Percentiles rank a stretch among this genome's conserved stretches.
phyloP scores from a whole-genome alignment of 1,139 yeast genomes.

The Nadsonia starkeyi-henricii region DNA sequence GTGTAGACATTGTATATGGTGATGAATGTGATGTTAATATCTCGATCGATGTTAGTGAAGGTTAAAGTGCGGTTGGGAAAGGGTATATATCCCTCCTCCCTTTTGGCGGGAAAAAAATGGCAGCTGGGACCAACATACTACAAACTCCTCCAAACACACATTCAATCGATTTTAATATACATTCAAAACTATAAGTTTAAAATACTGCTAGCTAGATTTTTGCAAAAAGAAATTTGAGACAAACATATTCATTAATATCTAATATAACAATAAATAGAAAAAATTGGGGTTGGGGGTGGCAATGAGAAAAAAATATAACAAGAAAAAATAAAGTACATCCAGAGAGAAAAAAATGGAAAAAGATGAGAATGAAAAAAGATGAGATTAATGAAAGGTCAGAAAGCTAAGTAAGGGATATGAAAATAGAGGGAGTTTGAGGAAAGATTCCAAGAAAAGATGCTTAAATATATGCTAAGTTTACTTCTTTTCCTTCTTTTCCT shows the following conservation, averaged over 20 bases:
- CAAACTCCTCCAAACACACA: too few species aligned
- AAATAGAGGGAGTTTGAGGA: background rate
- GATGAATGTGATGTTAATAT: too few species aligned
- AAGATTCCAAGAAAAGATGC: background rate
- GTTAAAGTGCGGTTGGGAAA: too few species aligned
- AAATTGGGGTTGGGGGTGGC: background rate
- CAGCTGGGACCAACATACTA: too few species aligned
- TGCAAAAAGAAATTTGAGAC: constrained; percentile 1
- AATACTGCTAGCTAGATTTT: too few species aligned
- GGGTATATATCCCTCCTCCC: too few species aligned
- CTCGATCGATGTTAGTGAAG: too few species aligned
- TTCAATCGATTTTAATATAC: too few species aligned
- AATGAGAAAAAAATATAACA: constrained; percentile 1
- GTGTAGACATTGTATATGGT: background rate
- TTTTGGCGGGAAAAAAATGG: too few species aligned
- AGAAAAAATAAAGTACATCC: background rate
- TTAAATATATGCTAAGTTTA: constrained; percentile 15
- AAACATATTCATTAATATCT: constrained; percentile 2
- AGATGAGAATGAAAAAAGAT: background rate
- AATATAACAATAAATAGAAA: constrained; percentile 2
- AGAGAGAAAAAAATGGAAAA: constrained; percentile 2
- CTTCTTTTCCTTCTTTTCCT: constrained; percentile 20
- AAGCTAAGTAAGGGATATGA: background rate
- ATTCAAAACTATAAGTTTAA: too few species aligned
- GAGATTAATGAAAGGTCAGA: background rate